Base-by-base conservation (phyloP, 176 grass and related monocot genomes). In the Aegilops speltoides region DNA sequence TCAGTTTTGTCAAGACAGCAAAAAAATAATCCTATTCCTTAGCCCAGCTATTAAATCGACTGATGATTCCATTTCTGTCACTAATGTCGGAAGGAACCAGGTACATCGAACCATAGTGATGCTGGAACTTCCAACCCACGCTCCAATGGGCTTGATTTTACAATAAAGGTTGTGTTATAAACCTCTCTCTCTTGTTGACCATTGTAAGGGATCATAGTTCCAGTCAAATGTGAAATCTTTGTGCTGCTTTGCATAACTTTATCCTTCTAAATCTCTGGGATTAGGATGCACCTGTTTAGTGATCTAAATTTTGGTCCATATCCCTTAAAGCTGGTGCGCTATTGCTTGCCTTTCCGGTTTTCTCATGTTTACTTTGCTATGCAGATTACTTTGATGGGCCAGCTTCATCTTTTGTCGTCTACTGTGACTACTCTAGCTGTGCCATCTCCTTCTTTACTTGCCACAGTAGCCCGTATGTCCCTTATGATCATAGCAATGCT, bases 361-460 rank as follows among this genome's bases (percentile, higher is more conserved):
- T 62, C 88, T 92, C 48, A 86, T 87, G 45, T 68, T 64, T 84
- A 56, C 77, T 90, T 61, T 41, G 40, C 41, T 60, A 41, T 94
- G 84, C 91, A 98, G 96, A 96, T 98, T 75, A 96, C 88, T 91
- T 92, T 98, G 87, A 96, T 87, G 48, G 96, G 96, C 6, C 91
- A 98, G 84, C 96, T 98, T 86, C 96, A 98, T 96, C 96, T 98
- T 94, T 86, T 98, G 93, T 98, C 96, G 31, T 98, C 93, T 79
- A 95, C 96, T n/a, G 86, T 98, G 79, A 94, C 96, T 75, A 98
- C 93, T n/a, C 86, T 98, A 67, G 93, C 96, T 12, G 91, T 98
- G 82, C 96, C 96, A 82, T 96, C 93, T 69, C 96, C 96, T 86
- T 98, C 96, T 86, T 84, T 98, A 84, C 94, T 95, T 84, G 96